Base-by-base conservation (phyloP, 352 stramenopile genomes). In the Phytophthora ramorum region DNA sequence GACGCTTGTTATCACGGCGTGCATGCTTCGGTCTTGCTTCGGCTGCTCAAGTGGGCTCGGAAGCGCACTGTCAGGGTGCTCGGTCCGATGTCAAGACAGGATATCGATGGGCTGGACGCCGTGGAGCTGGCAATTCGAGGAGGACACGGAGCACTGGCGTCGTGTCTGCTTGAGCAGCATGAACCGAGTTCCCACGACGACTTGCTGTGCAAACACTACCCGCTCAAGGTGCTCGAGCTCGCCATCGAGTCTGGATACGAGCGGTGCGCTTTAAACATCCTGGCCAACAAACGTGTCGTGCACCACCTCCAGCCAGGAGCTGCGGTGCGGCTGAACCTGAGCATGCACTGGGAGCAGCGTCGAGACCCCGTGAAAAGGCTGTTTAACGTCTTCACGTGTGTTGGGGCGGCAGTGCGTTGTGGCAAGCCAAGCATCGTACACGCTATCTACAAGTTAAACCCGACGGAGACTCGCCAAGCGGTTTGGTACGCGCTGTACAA, bases 21-120 rank as follows among this genome's bases (percentile, higher is more conserved):
- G 16, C 53, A 69, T 34, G 28, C 47, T 3, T 38, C 41, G 0
- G 62, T 69, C 10, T 28, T 70, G 7, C 43, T 19, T 7, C 62
- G 62, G 2, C 20, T 70, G n/a, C 24, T 70, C 20, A 70, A 65
- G 22, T 70, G 48, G 55, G 48, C 63, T 30, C 41, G 35, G 17
- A 70, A 32, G 26, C 2, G 45, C 26, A 32, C 26, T 32, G 7
- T 32, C 26, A 19, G 40, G 22, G 9, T n/a, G 40, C 40, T 52
- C 7, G 49, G 41, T 9, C 40, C 4, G 0, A 71, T 71, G 63
- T 56, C 63, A 7, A 65, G 19, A 30, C 22, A 17, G 1, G 62
- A 70, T 26, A 7, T 34, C 3, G 20, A 55, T 3, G 54, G 62
- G 0, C 17, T 63, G 7, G 55, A 70, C 16, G 55, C 63, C 2